Evolutionary conservation across 257 asterid genomes (phyloP).

Genomic region (Solanum appendiculatum): DNA sequence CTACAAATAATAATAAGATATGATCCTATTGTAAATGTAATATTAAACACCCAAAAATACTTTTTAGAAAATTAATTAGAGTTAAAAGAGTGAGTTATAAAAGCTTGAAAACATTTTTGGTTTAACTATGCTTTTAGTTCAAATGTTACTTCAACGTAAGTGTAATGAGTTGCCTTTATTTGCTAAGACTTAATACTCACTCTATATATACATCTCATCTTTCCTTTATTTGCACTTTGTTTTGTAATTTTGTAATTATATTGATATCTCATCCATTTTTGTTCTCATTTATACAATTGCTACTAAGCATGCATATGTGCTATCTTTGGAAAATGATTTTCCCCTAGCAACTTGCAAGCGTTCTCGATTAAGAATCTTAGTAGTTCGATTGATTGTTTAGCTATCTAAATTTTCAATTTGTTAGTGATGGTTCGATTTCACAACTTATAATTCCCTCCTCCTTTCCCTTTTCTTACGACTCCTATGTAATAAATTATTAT

Average conservation of each 20-base stretch:
- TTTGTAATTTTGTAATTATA: background rate
- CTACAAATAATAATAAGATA: background rate
- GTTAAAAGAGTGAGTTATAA: background rate
- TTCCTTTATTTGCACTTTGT: background rate
- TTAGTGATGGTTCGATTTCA: background rate
- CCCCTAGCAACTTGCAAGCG: background rate
- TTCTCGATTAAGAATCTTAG: background rate
- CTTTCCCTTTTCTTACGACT: background rate
- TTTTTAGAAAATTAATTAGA: background rate
- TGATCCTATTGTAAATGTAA: background rate
- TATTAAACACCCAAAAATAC: background rate
- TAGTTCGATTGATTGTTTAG: too few species aligned
- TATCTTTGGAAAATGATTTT: background rate
- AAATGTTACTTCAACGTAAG: slow-evolving; percentile 29
- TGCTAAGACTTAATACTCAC: slow-evolving; percentile 24
- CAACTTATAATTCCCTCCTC: background rate
- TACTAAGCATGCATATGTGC: background rate
- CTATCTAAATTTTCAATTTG: background rate
- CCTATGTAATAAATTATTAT: background rate
- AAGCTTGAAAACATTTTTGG: background rate
- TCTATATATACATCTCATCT: slow-evolving; percentile 24
- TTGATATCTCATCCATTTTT: background rate
- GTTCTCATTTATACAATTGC: background rate
- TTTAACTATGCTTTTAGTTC: slow-evolving; percentile 20
- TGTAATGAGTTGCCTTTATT: slow-evolving; percentile 17